phyloP scores from a whole-genome alignment of 1,139 yeast genomes.

The Meyerozyma guilliermondii region DNA sequence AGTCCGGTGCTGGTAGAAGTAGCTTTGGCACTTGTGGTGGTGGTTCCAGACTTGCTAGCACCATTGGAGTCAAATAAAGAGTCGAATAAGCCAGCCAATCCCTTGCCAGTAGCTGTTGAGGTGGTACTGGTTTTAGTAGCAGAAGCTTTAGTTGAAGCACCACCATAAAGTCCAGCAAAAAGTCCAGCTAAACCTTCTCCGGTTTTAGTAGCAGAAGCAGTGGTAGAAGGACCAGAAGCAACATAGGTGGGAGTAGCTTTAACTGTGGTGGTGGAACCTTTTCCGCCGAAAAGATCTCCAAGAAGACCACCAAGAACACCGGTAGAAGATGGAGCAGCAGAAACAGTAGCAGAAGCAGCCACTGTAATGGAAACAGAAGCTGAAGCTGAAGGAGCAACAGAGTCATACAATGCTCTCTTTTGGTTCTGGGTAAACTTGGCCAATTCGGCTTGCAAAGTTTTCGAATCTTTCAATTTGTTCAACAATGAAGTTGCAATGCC shows the following conservation, averaged over 20 bases:
- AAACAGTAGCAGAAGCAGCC: conserved; percentile 2
- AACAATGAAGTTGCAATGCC: conserved; percentile 19
- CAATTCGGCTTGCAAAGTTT: conserved; percentile 12
- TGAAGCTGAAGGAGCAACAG: conserved; percentile 8
- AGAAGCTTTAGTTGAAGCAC: conserved; percentile 7
- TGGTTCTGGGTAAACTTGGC: not conserved
- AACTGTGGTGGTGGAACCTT: conserved; percentile 4
- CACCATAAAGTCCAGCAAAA: conserved; percentile 10
- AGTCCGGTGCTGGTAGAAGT: conserved; percentile 12
- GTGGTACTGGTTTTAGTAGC: conserved; percentile 5
- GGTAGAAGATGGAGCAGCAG: not conserved
- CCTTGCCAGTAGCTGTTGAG: conserved; percentile 5
- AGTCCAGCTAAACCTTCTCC: conserved; percentile 7
- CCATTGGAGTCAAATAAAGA: conserved; percentile 10
- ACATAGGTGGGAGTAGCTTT: conserved; percentile 3
- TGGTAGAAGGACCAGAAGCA: conserved; percentile 3
- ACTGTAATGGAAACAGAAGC: conserved; percentile 5
- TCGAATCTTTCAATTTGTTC: conserved; percentile 12
- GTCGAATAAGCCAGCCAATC: conserved; percentile 11
- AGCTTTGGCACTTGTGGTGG: conserved; percentile 6
- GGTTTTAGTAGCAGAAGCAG: conserved; percentile 3
- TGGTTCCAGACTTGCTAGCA: conserved; percentile 4
- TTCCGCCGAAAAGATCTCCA: conserved; percentile 6
- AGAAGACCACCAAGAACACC: conserved; percentile 7
- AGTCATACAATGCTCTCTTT: conserved; percentile 8